phyloP scores from a whole-genome alignment of 805 yeast genomes.

The Lipomyces oligophaga region DNA sequence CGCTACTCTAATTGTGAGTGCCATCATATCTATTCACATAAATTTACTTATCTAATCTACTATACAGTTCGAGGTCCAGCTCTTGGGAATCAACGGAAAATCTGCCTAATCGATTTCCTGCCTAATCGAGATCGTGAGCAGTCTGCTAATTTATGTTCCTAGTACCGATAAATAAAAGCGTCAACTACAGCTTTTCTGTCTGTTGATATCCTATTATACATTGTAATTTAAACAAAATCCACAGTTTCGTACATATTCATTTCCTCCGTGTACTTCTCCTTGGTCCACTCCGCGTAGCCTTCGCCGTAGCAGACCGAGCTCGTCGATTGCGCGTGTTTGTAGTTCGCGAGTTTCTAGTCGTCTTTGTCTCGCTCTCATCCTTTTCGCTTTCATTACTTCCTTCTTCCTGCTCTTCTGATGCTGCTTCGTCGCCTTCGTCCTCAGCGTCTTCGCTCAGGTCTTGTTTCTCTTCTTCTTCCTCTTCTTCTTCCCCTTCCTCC shows the following conservation, averaged over 20 bases:
- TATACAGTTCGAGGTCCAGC: conserved; percentile 39
- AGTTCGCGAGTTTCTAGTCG: background rate
- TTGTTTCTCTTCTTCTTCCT: conserved; percentile 5
- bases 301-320: conserved; percentile 10
- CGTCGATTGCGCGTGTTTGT: conserved; percentile 8
- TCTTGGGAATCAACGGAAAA: conserved; percentile 34
- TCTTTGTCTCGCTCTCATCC: conserved; percentile 18
- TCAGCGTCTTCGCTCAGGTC: background rate
- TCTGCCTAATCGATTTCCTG: conserved; percentile 12
- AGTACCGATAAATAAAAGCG: background rate
- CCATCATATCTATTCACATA: background rate
- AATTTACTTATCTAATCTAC: background rate
- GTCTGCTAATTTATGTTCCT: background rate
- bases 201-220: too few species aligned
- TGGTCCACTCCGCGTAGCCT: conserved; percentile 7
- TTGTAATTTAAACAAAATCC: background rate
- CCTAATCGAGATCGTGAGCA: background rate
- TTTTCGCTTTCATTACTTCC: conserved; percentile 18
- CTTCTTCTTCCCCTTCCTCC: conserved; percentile 8
- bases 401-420: conserved; percentile 11
- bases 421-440: conserved; percentile 8
- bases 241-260: background rate
- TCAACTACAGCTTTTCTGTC: background rate
- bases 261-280: conserved; percentile 8
- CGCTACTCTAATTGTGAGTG: conserved; percentile 67